A percentile compares a stretch with the other conserved stretches of the same genome.
Conservation (phyloP, 2,329 filamentous ascomycete genomes). For the Cryphonectria japonica region DNA sequence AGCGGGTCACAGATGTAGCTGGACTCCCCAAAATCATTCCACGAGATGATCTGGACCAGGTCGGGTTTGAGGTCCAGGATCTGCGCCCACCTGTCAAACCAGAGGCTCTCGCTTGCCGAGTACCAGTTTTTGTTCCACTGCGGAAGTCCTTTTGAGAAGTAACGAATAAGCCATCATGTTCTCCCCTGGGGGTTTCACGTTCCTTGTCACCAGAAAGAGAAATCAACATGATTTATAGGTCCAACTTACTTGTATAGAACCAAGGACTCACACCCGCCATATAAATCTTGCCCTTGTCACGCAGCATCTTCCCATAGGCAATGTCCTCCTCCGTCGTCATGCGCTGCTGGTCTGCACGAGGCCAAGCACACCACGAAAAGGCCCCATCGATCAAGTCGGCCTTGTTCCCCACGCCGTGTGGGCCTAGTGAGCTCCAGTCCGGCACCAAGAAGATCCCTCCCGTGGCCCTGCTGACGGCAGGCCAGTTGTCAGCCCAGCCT, state of each 20-base stretch:
- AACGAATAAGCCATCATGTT: background rate
- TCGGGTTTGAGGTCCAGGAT: conserved; percentile 53
- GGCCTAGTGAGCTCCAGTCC: conserved; percentile 51
- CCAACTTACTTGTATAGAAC: conserved; percentile 43
- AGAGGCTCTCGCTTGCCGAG: conserved; percentile 57
- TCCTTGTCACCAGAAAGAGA: too few species aligned
- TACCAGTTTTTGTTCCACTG: conserved; percentile 57
- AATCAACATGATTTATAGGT: too few species aligned
- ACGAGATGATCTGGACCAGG: conserved; percentile 60
- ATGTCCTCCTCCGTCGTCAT: conserved; percentile 46
- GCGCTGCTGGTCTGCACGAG: conserved; percentile 42
- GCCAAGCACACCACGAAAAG: conserved; percentile 56
- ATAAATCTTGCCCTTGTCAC: conserved; percentile 45
- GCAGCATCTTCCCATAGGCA: conserved; percentile 43
- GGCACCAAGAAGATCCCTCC: conserved; percentile 49
- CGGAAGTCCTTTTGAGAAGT: conserved; percentile 3
- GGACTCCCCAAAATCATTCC: conserved; percentile 65
- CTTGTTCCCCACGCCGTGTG: conserved; percentile 30
- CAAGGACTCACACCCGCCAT: conserved; percentile 52
- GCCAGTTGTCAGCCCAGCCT: conserved; percentile 47
- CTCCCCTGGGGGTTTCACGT: background rate
- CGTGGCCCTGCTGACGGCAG: conserved; percentile 41
- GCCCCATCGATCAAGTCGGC: conserved; percentile 24
- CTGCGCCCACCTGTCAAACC: conserved; percentile 61
- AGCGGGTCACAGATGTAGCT: conserved; percentile 59